Percentiles rank a stretch among this genome's conserved stretches.
Conservation (phyloP, 163 green algal species). For the Scenedesmus sp. region DNA sequence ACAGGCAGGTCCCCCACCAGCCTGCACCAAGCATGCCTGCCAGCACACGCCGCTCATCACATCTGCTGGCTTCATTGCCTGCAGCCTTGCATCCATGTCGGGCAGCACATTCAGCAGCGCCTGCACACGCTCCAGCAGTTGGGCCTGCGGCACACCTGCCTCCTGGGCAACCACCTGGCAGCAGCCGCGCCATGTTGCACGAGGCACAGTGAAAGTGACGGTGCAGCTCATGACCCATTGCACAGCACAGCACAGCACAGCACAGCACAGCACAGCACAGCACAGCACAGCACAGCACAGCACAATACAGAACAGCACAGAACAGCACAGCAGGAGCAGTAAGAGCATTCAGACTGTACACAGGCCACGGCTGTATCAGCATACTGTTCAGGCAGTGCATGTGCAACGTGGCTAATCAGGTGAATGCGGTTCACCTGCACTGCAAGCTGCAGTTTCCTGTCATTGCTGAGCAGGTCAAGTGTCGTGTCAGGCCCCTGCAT, state of each 20-base stretch:
- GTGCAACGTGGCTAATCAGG: background rate
- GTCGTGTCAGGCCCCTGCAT: background rate
- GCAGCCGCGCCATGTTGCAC: background rate
- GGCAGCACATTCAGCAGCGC: conserved; percentile 20
- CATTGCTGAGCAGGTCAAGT: background rate
- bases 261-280: background rate
- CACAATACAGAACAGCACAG: background rate
- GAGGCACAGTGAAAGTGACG: too few relatives aligned
- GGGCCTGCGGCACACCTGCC: background rate
- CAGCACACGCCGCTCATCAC: background rate
- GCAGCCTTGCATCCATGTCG: conserved; percentile 6
- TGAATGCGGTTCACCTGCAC: background rate
- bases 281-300: background rate
- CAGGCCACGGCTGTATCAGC: background rate
- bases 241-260: background rate
- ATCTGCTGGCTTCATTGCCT: background rate
- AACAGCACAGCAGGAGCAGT: background rate
- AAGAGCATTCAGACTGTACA: background rate
- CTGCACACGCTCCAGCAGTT: conserved; percentile 20
- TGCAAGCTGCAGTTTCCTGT: conserved; percentile 4
- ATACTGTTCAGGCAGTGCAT: background rate
- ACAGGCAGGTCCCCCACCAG: background rate
- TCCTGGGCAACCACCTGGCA: background rate
- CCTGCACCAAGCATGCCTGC: background rate
- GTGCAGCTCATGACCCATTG: too few relatives aligned